Evolutionary conservation across 225 moss, liverwort and hornwort genomes (phyloP).

Genomic region (Antitrichia curtipendula): DNA sequence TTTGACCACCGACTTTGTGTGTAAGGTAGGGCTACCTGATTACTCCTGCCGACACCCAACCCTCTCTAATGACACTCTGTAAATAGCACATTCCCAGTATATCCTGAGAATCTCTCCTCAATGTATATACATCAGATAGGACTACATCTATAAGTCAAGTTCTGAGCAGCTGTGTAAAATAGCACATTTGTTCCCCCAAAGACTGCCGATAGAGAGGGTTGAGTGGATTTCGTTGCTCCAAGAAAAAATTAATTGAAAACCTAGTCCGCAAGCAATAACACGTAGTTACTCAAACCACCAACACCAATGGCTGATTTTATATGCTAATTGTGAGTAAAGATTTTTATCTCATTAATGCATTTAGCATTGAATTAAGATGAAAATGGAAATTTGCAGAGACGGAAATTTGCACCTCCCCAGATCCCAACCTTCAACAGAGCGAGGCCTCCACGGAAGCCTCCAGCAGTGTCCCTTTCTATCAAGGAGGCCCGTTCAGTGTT

Average conservation of each 20-base stretch:
- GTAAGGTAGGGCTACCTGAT: neutral
- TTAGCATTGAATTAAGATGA: neutral
- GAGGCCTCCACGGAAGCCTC: slow-evolving; percentile 42
- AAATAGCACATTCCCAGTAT: neutral
- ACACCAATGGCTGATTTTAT: neutral
- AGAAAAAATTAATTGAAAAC: neutral
- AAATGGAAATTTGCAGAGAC: slow-evolving; percentile 6
- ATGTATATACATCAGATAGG: neutral
- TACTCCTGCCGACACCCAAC: neutral
- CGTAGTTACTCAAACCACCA: neutral
- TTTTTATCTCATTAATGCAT: neutral
- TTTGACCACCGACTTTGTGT: neutral
- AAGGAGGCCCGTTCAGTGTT: slow-evolving; percentile 38
- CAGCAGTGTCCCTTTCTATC: slow-evolving; percentile 32
- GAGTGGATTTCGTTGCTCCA: neutral
- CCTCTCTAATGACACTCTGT: neutral
- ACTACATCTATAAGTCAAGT: neutral
- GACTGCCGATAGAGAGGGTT: neutral
- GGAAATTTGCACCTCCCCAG: slow-evolving; percentile 10
- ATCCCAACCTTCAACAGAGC: slow-evolving; percentile 16
- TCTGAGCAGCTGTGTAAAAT: neutral
- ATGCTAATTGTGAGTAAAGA: neutral
- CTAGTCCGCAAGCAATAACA: neutral
- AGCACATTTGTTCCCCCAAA: neutral
- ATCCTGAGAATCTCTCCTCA: neutral